Conservation (phyloP, 768 basidiomycete species). For the Podaxis carcinomalis region DNA sequence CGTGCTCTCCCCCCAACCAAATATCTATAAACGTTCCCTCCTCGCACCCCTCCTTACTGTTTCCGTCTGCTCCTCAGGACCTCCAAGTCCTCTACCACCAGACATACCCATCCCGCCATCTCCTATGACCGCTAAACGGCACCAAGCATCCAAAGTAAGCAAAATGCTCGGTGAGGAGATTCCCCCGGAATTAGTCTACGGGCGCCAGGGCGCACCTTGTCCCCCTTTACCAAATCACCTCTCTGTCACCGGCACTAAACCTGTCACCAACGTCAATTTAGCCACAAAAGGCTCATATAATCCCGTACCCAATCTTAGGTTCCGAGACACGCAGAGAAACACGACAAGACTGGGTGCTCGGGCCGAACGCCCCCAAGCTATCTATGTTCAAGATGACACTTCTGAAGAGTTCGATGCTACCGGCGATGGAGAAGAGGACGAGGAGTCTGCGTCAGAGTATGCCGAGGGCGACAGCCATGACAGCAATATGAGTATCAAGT, state of each 20-base stretch:
- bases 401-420: neutral
- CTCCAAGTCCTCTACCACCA: slow-evolving; percentile 7
- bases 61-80: neutral
- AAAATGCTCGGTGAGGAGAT: slow-evolving; percentile 23
- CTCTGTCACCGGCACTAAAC: neutral
- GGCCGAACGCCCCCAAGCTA: neutral
- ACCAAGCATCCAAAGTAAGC: slow-evolving; percentile 20
- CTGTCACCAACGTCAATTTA: neutral
- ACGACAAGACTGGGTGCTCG: neutral
- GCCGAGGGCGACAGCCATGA: neutral
- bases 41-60: neutral
- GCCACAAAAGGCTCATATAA: neutral
- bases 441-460: neutral
- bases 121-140: slow-evolving; percentile 17
- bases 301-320: neutral
- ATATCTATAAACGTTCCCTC: neutral
- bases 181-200: neutral
- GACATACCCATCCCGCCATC: slow-evolving; percentile 16
- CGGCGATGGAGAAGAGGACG: neutral
- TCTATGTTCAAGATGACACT: neutral
- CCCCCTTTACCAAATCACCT: neutral
- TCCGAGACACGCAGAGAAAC: neutral
- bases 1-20: neutral
- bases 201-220: neutral
- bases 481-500: neutral